phyloP scores from a whole-genome alignment of 345 rosid species.

The Citrus australasica region DNA sequence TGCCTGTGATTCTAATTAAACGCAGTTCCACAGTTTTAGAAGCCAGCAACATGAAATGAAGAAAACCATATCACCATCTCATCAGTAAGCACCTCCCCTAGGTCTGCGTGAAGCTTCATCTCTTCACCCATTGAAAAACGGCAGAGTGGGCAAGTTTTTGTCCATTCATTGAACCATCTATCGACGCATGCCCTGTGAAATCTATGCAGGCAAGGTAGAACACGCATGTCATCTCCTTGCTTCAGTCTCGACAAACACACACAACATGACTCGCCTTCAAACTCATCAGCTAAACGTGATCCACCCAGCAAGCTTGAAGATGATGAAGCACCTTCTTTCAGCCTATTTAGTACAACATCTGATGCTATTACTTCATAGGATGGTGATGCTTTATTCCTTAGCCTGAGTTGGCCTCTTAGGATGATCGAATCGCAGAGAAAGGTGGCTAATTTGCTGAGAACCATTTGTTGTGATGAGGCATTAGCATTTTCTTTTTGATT shows the following conservation, averaged over 20 bases:
- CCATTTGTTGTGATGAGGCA: constrained; percentile 26
- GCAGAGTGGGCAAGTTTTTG: constrained; percentile 74
- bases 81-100: constrained; percentile 42
- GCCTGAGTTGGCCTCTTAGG: constrained; percentile 11
- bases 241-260: constrained; percentile 60
- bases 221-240: constrained; percentile 33
- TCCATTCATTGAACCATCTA: constrained; percentile 54
- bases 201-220: constrained; percentile 65
- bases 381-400: constrained; percentile 13
- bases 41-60: constrained; percentile 50
- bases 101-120: not conserved
- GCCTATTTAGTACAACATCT: constrained; percentile 1
- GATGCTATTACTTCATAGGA: not conserved
- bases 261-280: constrained; percentile 47
- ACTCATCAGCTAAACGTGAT: not conserved
- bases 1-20: too few species aligned
- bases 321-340: not conserved
- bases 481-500: constrained; percentile 1
- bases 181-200: constrained; percentile 68
- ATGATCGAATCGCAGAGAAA: constrained; percentile 22
- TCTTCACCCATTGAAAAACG: constrained; percentile 46
- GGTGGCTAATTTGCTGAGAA: constrained; percentile 25
- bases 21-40: constrained; percentile 4
- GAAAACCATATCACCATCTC: constrained; percentile 66
- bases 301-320: not conserved